These are phyloP conservation scores for Acanthamoeba culbertsoni DNA, from an alignment of 208 protist genomes.

Conservation along the genomic window DNA sequence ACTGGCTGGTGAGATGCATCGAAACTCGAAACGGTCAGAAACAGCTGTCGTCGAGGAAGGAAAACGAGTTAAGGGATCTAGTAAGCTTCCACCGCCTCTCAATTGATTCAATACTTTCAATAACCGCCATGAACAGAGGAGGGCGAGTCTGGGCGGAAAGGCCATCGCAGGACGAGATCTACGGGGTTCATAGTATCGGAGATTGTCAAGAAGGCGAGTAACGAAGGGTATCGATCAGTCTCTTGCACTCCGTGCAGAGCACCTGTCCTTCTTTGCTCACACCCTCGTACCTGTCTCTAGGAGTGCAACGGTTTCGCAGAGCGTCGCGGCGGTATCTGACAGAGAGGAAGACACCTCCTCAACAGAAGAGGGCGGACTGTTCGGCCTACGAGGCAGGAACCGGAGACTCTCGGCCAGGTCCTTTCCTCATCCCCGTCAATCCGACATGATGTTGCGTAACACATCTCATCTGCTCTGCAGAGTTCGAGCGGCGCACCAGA, in stretches of 20 bases:
- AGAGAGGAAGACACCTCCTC: not conserved
- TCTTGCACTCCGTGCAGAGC: too few species aligned
- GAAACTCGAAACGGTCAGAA: not conserved
- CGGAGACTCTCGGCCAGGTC: too few species aligned
- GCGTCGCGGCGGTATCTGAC: not conserved
- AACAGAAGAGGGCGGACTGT: not conserved
- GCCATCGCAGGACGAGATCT: not conserved
- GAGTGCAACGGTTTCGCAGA: too few species aligned
- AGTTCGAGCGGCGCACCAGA: not conserved
- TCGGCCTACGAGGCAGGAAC: not conserved
- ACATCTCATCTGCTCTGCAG: not conserved
- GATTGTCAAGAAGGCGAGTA: not conserved
- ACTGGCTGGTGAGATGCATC: not conserved
- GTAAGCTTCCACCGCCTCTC: not conserved
- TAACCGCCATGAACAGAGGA: too few species aligned
- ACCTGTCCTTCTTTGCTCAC: too few species aligned
- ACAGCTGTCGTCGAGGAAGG: too few species aligned
- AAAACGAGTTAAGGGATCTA: too few species aligned
- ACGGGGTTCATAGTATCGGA: constrained; percentile 30
- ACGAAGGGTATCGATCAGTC: too few species aligned
- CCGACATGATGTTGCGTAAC: too few species aligned
- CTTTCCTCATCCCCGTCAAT: too few species aligned
- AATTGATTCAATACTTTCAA: not conserved
- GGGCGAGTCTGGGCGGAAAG: not conserved
- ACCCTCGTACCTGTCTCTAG: not conserved